These are phyloP conservation scores for Salvia sclarea DNA, from an alignment of 305 asterid genomes.

Conservation along the genomic window DNA sequence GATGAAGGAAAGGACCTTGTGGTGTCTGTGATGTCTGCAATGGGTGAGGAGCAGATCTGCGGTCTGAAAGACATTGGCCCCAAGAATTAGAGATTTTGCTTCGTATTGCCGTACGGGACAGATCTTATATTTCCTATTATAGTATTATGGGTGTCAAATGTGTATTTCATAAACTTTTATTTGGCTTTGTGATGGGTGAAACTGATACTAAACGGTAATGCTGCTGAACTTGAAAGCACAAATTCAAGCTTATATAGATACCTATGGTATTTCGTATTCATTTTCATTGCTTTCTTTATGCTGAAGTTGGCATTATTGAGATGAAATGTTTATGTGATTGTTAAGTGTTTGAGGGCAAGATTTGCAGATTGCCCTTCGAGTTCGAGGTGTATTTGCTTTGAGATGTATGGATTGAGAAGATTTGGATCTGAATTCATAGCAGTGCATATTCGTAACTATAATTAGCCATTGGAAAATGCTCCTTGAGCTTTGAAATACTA, in stretches of 20 bases:
- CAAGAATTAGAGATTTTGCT: slow-evolving; percentile 30
- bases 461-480: no score
- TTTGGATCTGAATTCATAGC: no score
- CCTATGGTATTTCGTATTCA: slow-evolving; percentile 14
- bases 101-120: background rate
- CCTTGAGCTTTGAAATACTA: no score
- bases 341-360: background rate
- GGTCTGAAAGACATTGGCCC: slow-evolving; percentile 46
- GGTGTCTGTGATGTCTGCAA: slow-evolving; percentile 45
- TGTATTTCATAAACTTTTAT: slow-evolving; percentile 20
- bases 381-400: background rate
- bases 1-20: slow-evolving; percentile 40
- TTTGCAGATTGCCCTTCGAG: background rate
- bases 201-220: slow-evolving; percentile 10
- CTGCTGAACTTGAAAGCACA: slow-evolving; percentile 14
- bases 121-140: slow-evolving; percentile 12
- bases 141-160: background rate
- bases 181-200: slow-evolving; percentile 29
- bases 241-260: slow-evolving; percentile 2
- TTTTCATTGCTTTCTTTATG: background rate
- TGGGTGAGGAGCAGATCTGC: slow-evolving; percentile 49
- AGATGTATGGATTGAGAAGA: background rate
- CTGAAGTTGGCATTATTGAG: background rate
- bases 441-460: background rate
- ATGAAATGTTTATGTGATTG: background rate